A percentile compares a stretch with the other conserved stretches of the same genome.
Conservation (phyloP, 2,329 filamentous ascomycete genomes). For the Ophiognomonia clavigignenti-juglandacearum region DNA sequence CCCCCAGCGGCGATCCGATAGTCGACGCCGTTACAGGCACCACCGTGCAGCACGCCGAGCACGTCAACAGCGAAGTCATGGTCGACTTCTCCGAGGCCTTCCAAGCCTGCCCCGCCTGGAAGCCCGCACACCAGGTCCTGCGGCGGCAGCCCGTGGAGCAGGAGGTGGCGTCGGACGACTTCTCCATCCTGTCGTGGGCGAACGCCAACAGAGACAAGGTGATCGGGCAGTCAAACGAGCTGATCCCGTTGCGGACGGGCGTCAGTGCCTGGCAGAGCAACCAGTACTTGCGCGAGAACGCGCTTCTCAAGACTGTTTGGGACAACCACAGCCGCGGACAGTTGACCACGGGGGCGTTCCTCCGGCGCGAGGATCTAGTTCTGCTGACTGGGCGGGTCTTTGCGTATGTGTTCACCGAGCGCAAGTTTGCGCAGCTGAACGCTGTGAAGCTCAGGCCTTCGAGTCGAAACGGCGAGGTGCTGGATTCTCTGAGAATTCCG, state of each 20-base stretch:
- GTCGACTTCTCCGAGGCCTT: constrained; percentile 6
- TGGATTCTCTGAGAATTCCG: neutral
- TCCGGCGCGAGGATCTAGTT: neutral
- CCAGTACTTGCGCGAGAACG: too few relatives aligned
- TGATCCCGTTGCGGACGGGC: too few relatives aligned
- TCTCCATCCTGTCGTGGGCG: too few relatives aligned
- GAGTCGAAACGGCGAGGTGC: neutral
- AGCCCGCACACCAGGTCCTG: neutral
- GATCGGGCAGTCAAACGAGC: too few relatives aligned
- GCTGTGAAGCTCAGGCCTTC: too few relatives aligned
- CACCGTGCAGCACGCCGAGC: constrained; percentile 1
- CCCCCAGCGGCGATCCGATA: constrained; percentile 3
- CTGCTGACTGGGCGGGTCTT: neutral
- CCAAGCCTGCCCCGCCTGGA: constrained; percentile 1
- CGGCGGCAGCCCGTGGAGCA: neutral
- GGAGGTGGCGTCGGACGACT: neutral
- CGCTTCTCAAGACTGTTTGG: too few relatives aligned
- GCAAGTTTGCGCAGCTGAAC: neutral
- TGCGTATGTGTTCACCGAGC: neutral
- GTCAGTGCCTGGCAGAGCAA: too few relatives aligned
- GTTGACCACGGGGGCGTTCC: neutral
- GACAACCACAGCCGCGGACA: too few relatives aligned
- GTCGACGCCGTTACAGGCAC: constrained; percentile 1
- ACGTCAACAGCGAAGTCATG: constrained; percentile 9
- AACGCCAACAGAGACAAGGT: too few relatives aligned